These are phyloP conservation scores for Kwoniella europaea DNA, from an alignment of 768 basidiomycete species.

Conservation along the genomic window DNA sequence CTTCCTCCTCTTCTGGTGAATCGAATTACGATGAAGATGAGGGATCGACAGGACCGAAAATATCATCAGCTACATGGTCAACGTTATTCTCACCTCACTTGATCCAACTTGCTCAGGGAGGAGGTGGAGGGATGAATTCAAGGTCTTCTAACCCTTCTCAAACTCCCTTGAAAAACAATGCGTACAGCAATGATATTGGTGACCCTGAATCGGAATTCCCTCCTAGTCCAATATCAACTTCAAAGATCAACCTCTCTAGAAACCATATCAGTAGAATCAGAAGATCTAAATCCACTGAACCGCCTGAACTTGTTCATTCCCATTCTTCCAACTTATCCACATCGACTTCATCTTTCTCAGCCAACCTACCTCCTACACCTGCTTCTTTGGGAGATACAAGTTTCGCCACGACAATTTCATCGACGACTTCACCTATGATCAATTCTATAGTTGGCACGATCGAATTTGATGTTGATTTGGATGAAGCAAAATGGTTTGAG, in stretches of 20 bases:
- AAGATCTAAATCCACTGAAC: slow-evolving; percentile 23
- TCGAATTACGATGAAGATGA: slow-evolving; percentile 26
- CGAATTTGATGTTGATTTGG: slow-evolving; percentile 83
- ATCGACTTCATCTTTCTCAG: slow-evolving; percentile 11
- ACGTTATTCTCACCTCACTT: slow-evolving; percentile 39
- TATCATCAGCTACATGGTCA: slow-evolving; percentile 45
- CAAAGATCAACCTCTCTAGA: slow-evolving; percentile 2
- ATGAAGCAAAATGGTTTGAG: slow-evolving; percentile 77
- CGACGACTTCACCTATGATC: slow-evolving; percentile 3
- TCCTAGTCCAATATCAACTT: slow-evolving; percentile 36
- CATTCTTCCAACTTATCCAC: slow-evolving; percentile 17
- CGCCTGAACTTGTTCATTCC: slow-evolving; percentile 10
- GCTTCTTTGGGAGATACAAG: slow-evolving; percentile 17
- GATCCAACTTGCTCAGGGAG: slow-evolving; percentile 3
- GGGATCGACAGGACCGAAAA: slow-evolving; percentile 34
- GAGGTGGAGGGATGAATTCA: slow-evolving; percentile 1
- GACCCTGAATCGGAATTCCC: slow-evolving; percentile 31
- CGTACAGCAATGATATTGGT: slow-evolving; percentile 2
- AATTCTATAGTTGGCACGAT: slow-evolving; percentile 74
- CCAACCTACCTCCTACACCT: slow-evolving; percentile 18
- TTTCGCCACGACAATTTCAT: slow-evolving; percentile 12
- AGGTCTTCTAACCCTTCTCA: slow-evolving; percentile 36
- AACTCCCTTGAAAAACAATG: slow-evolving; percentile 33
- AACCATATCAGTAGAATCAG: not conserved
- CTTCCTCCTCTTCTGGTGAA: slow-evolving; percentile 59